Evolutionary conservation across 805 yeast genomes (phyloP).

Genomic region (Zygotorulaspora chibaensis): DNA sequence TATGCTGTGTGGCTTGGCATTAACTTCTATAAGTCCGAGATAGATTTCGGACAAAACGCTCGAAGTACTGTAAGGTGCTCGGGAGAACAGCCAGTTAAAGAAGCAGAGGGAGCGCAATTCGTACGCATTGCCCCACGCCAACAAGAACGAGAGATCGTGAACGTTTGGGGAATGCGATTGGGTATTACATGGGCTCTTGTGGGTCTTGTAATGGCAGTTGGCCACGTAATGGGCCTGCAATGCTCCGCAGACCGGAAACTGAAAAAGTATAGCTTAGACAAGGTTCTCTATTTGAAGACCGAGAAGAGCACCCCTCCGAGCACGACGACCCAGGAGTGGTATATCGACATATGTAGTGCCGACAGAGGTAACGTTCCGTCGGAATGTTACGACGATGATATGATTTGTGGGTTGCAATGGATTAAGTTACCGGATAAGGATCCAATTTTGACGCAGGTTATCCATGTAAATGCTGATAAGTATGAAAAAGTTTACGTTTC

Average conservation of each 20-base stretch:
- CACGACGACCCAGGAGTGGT: conserved; percentile 57
- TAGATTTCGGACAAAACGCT: not conserved
- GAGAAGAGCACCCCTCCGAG: conserved; percentile 78
- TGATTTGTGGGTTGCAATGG: conserved; percentile 72
- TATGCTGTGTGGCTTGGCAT: too few relatives aligned
- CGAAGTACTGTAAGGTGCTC: not conserved
- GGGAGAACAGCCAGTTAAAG: not conserved
- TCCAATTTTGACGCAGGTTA: conserved; percentile 53
- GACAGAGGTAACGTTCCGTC: conserved; percentile 33
- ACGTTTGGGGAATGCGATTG: not conserved
- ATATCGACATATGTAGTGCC: conserved; percentile 62
- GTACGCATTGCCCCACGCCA: too few relatives aligned
- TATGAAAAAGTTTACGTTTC: not conserved
- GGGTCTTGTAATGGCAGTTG: not conserved
- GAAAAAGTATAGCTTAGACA: conserved; percentile 22
- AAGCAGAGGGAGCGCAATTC: not conserved
- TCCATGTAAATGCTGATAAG: conserved; percentile 36
- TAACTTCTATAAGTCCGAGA: not conserved
- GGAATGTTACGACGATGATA: conserved; percentile 66
- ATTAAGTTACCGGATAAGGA: conserved; percentile 48
- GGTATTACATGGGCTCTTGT: not conserved
- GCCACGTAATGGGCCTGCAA: not conserved
- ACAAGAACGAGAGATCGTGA: too few relatives aligned
- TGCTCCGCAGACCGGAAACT: conserved; percentile 4
- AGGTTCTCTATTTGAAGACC: not conserved